phyloP scores from a whole-genome alignment of 768 basidiomycete genomes.

The Mrakia blollopis region DNA sequence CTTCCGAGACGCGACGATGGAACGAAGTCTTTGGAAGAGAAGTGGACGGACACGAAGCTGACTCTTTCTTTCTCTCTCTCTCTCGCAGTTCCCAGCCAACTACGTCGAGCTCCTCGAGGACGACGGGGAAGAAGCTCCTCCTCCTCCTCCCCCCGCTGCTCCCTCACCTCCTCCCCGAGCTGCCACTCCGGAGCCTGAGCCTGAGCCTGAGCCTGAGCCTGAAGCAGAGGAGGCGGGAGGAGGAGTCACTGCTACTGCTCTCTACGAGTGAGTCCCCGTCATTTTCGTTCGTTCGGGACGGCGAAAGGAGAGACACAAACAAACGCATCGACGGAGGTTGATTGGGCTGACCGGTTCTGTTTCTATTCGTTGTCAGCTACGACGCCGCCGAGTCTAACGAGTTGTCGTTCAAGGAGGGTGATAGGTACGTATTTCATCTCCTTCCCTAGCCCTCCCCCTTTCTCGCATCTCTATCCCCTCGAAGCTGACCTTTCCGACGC shows the following conservation, averaged over 20 bases:
- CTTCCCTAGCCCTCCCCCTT: too few relatives aligned
- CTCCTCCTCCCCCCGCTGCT: slow-evolving; percentile 49
- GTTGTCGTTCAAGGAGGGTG: slow-evolving; percentile 75
- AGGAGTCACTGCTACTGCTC: slow-evolving; percentile 58
- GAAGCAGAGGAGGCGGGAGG: slow-evolving; percentile 55
- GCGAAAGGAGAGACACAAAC: too few relatives aligned
- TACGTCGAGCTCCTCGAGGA: slow-evolving; percentile 73
- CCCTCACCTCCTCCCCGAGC: slow-evolving; percentile 52
- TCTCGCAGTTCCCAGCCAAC: slow-evolving; percentile 55
- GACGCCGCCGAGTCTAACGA: slow-evolving; percentile 91
- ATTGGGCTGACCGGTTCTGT: slow-evolving; percentile 20
- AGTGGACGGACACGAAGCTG: background rate
- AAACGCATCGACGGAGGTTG: background rate
- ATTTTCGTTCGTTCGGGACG: slow-evolving; percentile 16
- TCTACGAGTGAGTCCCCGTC: slow-evolving; percentile 60
- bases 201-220: slow-evolving; percentile 51
- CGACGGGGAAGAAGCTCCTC: slow-evolving; percentile 30
- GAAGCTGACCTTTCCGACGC: too few relatives aligned
- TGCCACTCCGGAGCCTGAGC: slow-evolving; percentile 36
- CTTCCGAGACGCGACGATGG: too few relatives aligned
- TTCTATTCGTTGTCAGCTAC: slow-evolving; percentile 53
- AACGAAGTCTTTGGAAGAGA: too few relatives aligned
- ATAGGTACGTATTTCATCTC: slow-evolving; percentile 39
- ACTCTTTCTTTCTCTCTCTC: background rate
- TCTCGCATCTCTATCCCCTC: too few relatives aligned